Conservation (phyloP, 1,139 yeast species). For the Sugiyamaella novakii region DNA sequence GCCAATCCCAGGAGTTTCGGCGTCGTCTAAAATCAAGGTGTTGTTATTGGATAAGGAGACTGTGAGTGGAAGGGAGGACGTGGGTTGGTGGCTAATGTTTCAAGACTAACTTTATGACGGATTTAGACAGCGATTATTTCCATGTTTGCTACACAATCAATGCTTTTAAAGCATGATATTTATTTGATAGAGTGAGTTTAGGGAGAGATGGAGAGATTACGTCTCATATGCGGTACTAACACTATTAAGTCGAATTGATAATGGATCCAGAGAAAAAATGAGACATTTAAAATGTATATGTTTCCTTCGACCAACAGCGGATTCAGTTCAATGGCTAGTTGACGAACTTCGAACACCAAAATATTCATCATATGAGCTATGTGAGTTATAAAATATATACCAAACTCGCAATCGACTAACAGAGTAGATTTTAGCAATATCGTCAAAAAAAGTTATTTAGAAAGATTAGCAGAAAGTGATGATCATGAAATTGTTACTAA, state of each 20-base stretch:
- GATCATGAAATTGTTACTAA: constrained; percentile 75
- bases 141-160: constrained; percentile 84
- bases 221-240: constrained; percentile 8
- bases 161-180: constrained; percentile 75
- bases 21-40: constrained; percentile 59
- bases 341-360: constrained; percentile 77
- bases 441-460: constrained; percentile 73
- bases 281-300: constrained; percentile 82
- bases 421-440: constrained; percentile 61
- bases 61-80: constrained; percentile 25
- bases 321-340: constrained; percentile 59
- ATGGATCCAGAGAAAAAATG: constrained; percentile 68
- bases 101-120: not conserved
- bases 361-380: constrained; percentile 73
- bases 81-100: not conserved
- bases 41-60: constrained; percentile 78
- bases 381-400: constrained; percentile 27
- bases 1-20: constrained; percentile 29
- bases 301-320: constrained; percentile 72
- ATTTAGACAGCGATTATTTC: constrained; percentile 69
- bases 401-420: not conserved
- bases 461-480: constrained; percentile 86
- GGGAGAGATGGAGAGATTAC: not conserved
- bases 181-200: constrained; percentile 63
- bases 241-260: constrained; percentile 51